These are phyloP conservation scores for Pseudocercospora eumusae DNA, from an alignment of 2,329 filamentous ascomycete genomes.

Conservation along the genomic window DNA sequence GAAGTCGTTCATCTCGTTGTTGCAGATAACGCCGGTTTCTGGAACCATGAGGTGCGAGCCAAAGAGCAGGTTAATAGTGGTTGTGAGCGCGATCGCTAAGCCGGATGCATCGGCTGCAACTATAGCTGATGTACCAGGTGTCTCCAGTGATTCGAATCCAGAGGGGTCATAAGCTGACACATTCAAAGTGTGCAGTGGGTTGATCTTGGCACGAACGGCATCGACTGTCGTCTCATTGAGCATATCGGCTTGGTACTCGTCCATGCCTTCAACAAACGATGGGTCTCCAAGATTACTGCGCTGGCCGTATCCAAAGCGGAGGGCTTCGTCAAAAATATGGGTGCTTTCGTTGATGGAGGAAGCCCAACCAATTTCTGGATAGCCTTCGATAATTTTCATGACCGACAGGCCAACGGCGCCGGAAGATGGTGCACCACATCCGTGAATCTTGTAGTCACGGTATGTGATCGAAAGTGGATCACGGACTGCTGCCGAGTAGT, in stretches of 20 bases:
- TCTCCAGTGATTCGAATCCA: slow-evolving; percentile 65
- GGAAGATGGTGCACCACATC: slow-evolving; percentile 72
- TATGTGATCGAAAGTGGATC: slow-evolving; percentile 57
- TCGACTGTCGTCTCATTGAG: slow-evolving; percentile 62
- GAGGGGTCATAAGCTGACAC: slow-evolving; percentile 72
- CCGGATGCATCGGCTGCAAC: slow-evolving; percentile 71
- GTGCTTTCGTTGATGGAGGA: slow-evolving; percentile 66
- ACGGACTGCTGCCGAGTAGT: slow-evolving; percentile 69
- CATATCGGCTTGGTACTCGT: slow-evolving; percentile 66
- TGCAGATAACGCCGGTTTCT: slow-evolving; percentile 76
- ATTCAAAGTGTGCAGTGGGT: slow-evolving; percentile 69
- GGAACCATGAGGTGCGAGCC: slow-evolving; percentile 78
- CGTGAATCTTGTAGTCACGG: slow-evolving; percentile 69
- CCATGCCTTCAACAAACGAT: slow-evolving; percentile 65
- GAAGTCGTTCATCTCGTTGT: slow-evolving; percentile 69
- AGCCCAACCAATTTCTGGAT: slow-evolving; percentile 61
- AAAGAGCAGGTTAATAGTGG: slow-evolving; percentile 85
- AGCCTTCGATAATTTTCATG: slow-evolving; percentile 82
- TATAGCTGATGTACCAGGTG: slow-evolving; percentile 73
- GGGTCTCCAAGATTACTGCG: slow-evolving; percentile 83
- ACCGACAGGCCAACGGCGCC: slow-evolving; percentile 74
- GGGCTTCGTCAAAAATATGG: slow-evolving; percentile 83
- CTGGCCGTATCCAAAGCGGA: slow-evolving; percentile 80
- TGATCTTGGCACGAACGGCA: slow-evolving; percentile 66
- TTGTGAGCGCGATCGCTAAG: slow-evolving; percentile 77